phyloP scores from a whole-genome alignment of 2,329 filamentous ascomycete species.

The Sphaerostilbella broomeana region DNA sequence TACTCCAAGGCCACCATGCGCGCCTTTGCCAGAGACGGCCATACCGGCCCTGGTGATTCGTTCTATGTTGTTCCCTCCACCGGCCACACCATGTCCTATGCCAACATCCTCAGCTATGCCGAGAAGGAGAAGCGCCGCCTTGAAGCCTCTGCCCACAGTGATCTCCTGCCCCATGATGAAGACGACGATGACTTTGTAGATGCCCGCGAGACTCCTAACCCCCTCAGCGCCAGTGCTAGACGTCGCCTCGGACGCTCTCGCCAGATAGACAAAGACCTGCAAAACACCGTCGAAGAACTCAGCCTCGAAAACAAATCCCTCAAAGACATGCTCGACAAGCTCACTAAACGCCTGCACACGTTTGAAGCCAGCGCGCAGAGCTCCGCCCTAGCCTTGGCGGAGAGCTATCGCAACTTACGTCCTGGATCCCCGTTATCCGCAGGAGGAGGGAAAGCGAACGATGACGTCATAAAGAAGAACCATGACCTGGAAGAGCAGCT shows the following conservation, averaged over 20 bases:
- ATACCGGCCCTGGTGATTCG: conserved; percentile 61
- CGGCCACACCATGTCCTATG: conserved; percentile 88
- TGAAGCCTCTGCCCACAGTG: conserved; percentile 43
- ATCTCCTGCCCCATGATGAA: conserved; percentile 39
- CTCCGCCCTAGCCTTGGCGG: conserved; percentile 76
- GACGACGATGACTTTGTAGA: conserved; percentile 86
- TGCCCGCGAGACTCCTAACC: conserved; percentile 60
- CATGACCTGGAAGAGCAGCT: conserved; percentile 64
- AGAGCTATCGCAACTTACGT: conserved; percentile 64
- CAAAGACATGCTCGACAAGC: conserved; percentile 76
- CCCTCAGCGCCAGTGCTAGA: conserved; percentile 37
- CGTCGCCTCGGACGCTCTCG: conserved; percentile 35
- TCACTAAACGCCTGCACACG: conserved; percentile 80
- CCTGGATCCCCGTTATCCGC: conserved; percentile 45
- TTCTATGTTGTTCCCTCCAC: conserved; percentile 94
- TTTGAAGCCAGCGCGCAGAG: conserved; percentile 91
- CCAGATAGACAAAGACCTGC: conserved; percentile 39
- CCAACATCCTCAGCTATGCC: conserved; percentile 71
- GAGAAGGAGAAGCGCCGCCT: conserved; percentile 59
- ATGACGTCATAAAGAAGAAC: conserved; percentile 41
- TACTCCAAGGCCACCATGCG: conserved; percentile 81
- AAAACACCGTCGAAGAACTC: conserved; percentile 79
- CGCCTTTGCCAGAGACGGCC: conserved; percentile 64
- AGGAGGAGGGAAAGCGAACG: conserved; percentile 21
- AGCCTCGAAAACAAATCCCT: conserved; percentile 81